Evolutionary conservation across 208 protist species (phyloP).

Genomic region (Borovskyia barvae): DNA sequence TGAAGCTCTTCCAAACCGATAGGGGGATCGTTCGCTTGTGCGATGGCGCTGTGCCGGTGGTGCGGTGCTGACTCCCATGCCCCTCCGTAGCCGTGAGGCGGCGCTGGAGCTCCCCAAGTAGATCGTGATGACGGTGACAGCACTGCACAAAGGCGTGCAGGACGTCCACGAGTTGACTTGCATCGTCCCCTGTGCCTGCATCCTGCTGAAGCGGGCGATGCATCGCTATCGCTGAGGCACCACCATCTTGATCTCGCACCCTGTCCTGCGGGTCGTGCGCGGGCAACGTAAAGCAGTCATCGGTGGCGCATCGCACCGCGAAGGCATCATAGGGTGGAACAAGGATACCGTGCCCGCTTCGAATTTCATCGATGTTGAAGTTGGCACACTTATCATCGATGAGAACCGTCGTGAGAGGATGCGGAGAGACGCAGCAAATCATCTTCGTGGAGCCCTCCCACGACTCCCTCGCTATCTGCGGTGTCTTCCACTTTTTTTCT

Average conservation of each 20-base stretch:
- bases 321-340: constrained; percentile 30
- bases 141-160: constrained; percentile 18
- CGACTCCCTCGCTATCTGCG: neutral
- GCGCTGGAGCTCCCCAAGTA: neutral
- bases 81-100: neutral
- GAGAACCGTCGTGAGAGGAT: constrained; percentile 46
- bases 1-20: neutral
- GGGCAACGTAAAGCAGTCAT: constrained; percentile 13
- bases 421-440: constrained; percentile 9
- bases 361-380: constrained; percentile 34
- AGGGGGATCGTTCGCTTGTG: neutral
- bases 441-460: constrained; percentile 35
- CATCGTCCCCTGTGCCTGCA: too few relatives aligned
- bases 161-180: constrained; percentile 10
- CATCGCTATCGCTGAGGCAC: too few relatives aligned
- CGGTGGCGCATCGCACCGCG: neutral
- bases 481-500: too few relatives aligned
- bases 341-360: constrained; percentile 40
- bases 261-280: too few relatives aligned
- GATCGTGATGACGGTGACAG: constrained; percentile 2
- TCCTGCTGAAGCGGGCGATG: too few relatives aligned
- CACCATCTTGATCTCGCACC: too few relatives aligned
- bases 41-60: neutral
- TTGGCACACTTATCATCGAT: constrained; percentile 49
- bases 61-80: neutral